Conservation (phyloP, 2,329 filamentous ascomycete genomes). For the Blastomyces percursus region DNA sequence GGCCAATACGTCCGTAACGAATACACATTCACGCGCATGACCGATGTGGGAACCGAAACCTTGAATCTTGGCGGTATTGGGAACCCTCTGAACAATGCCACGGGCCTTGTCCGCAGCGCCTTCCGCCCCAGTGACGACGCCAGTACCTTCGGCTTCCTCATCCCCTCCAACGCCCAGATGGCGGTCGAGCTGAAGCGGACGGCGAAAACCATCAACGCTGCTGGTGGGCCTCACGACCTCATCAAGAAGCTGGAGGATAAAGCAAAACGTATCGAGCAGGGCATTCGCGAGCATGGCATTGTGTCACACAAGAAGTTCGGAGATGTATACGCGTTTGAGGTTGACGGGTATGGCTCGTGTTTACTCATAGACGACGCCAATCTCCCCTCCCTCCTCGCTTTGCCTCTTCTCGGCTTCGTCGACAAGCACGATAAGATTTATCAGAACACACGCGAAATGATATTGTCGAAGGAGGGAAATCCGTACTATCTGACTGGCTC, state of each 20-base stretch:
- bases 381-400: slow-evolving; percentile 49
- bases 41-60: slow-evolving; percentile 78
- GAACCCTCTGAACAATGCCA: slow-evolving; percentile 79
- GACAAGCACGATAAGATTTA: slow-evolving; percentile 57
- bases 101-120: slow-evolving; percentile 77
- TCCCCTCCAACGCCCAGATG: slow-evolving; percentile 95
- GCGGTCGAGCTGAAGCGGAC: slow-evolving; percentile 73
- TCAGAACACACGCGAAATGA: slow-evolving; percentile 75
- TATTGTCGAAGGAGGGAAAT: slow-evolving; percentile 65
- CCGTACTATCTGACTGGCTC: slow-evolving; percentile 75
- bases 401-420: slow-evolving; percentile 50
- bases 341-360: slow-evolving; percentile 52
- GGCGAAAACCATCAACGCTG: slow-evolving; percentile 54
- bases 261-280: slow-evolving; percentile 57
- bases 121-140: slow-evolving; percentile 94
- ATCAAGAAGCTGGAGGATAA: slow-evolving; percentile 43
- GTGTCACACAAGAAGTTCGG: slow-evolving; percentile 42
- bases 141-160: slow-evolving; percentile 86
- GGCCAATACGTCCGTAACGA: slow-evolving; percentile 57
- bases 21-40: slow-evolving; percentile 79
- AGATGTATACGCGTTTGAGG: slow-evolving; percentile 53
- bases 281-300: slow-evolving; percentile 76
- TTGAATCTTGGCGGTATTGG: slow-evolving; percentile 70
- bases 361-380: slow-evolving; percentile 59
- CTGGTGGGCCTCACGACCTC: slow-evolving; percentile 43